A percentile compares a stretch with the other conserved stretches of the same genome.
Evolutionary conservation across 2,329 filamentous ascomycete genomes (phyloP).

Genomic region (Hymenoscyphus scutula): DNA sequence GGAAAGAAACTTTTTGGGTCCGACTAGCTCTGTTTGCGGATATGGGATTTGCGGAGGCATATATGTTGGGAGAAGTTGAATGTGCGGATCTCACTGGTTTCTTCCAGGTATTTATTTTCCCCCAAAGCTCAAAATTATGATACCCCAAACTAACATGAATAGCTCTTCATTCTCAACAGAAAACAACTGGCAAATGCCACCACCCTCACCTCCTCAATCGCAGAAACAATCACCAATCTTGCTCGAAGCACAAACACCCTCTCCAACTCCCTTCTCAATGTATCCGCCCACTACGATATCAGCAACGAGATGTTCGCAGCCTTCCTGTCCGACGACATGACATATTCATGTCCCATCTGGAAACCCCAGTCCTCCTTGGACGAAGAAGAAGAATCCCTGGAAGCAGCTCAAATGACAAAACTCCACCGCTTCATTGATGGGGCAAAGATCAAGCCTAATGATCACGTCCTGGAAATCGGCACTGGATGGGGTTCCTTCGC

Average conservation of each 20-base stretch:
- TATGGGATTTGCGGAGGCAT: constrained; percentile 67
- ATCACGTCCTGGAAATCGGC: constrained; percentile 73
- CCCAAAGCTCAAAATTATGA: background rate
- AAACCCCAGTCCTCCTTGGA: constrained; percentile 42
- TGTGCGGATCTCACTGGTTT: constrained; percentile 66
- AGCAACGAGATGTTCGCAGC: constrained; percentile 74
- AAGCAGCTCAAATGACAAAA: constrained; percentile 67
- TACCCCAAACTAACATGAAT: background rate
- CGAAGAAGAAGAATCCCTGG: constrained; percentile 53
- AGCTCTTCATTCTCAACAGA: constrained; percentile 72
- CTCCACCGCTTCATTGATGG: constrained; percentile 64
- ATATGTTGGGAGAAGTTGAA: constrained; percentile 70
- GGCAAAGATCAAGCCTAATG: constrained; percentile 58
- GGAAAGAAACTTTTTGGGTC: constrained; percentile 68
- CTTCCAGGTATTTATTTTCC: constrained; percentile 53
- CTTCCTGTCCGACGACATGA: constrained; percentile 74
- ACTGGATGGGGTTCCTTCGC: constrained; percentile 75
- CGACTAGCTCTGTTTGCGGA: constrained; percentile 67
- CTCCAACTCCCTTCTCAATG: constrained; percentile 60
- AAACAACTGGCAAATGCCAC: constrained; percentile 61
- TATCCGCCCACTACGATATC: constrained; percentile 72
- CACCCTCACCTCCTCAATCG: constrained; percentile 59
- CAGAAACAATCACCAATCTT: constrained; percentile 55
- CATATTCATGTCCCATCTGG: constrained; percentile 72
- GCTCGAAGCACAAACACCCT: constrained; percentile 57